These are phyloP conservation scores for Paraurostyla sp. DNA, from an alignment of 73 alveolate genomes.

Conservation along the genomic window DNA sequence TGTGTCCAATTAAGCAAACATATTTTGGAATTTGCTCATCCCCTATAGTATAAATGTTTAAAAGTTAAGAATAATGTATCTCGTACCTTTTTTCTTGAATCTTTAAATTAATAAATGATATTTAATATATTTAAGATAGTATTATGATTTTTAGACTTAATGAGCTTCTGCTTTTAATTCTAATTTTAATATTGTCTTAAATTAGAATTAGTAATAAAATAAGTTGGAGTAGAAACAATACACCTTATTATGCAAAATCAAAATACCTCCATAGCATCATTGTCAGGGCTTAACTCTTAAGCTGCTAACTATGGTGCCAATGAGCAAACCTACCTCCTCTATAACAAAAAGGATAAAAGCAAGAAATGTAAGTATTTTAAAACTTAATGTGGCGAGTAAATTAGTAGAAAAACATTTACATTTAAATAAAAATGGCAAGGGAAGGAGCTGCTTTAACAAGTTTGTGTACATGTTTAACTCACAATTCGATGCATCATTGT, in stretches of 20 bases:
- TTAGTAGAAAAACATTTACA: neutral
- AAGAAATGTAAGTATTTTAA: neutral
- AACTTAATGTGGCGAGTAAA: neutral
- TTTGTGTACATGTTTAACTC: constrained; percentile 33
- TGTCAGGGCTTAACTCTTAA: no score
- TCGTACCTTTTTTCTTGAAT: neutral
- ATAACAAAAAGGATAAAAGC: neutral
- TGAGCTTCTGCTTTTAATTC: no score
- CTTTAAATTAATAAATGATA: constrained; percentile 6
- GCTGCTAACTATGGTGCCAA: no score
- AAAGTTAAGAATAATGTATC: neutral
- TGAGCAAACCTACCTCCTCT: neutral
- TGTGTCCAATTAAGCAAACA: neutral
- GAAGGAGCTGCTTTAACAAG: constrained; percentile 11
- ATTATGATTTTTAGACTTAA: no score
- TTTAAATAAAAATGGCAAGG: neutral
- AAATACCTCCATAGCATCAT: no score
- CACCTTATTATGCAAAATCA: no score
- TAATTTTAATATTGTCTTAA: no score
- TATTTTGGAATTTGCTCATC: neutral
- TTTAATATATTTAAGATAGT: neutral
- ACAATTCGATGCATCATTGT: constrained; percentile 43
- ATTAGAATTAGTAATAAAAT: no score
- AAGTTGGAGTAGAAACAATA: no score
- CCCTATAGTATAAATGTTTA: neutral